Base-by-base conservation (phyloP, 805 yeast genomes). In the Saccharomycopsis guyanensis region DNA sequence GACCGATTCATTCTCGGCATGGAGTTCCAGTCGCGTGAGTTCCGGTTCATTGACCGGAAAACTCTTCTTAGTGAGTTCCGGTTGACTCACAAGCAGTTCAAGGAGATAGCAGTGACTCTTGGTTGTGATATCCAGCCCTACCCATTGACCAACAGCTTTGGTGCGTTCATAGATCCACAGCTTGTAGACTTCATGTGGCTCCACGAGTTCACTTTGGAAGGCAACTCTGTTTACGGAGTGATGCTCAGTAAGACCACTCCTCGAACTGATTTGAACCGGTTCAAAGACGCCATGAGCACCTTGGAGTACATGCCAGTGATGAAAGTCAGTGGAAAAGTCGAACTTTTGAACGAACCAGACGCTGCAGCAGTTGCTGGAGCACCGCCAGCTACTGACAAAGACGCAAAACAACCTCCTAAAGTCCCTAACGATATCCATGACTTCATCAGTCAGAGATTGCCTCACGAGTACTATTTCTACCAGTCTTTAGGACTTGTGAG, bases 401-500 rank as follows among this genome's bases (percentile, higher is more conserved):
- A 18, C 19, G 49, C 38, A 38, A 35, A 18, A 54, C 55, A 16
- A 42, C 15, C 16, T 22, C 4, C 18, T 27, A 36, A n/a, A 13
- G 45, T 82, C 40, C 97, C 97, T 3, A 75, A 77, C 51, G 95
- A 88, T 61, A 68, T 86, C 10, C 93, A 86, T 59, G 88, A 81
- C 39, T 75, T 88, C 40, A 72, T 93, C 41, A 87, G 94, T 7
- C 86, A 84, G 61, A 76, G 89, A 58, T 68, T 93, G 43, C 94
- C 97, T 1, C 84, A 86, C 45, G 97, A 89, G 63, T 71, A 83
- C 36, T 82, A 77, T 57, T 88, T 82, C 59, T 93, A 87, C 62
- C 78, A 78, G 58, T 82, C 94, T 1, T 62, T 83, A 48, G 97
- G 97, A 1, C 59, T 89, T 20, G 66, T 83, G 10, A 75, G 80